Evolutionary conservation across 495 filamentous ascomycete genomes (phyloP).

Genomic region (Opeltia flavorubescens): DNA sequence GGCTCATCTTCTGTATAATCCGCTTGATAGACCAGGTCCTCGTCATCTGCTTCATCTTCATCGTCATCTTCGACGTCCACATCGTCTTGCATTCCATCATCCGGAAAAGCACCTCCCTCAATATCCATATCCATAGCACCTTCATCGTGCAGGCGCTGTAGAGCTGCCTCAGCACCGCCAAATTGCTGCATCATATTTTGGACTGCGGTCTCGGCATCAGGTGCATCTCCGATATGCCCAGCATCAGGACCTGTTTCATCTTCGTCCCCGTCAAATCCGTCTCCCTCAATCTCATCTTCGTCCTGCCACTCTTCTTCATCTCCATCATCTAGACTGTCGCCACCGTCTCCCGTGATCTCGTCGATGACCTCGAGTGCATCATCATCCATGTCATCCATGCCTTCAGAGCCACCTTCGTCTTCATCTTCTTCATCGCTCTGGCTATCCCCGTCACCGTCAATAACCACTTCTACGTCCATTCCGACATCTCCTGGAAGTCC

Average conservation of each 20-base stretch:
- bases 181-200: slow-evolving; percentile 15
- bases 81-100: slow-evolving; percentile 55
- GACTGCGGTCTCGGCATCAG: slow-evolving; percentile 6
- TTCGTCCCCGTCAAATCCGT: slow-evolving; percentile 19
- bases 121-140: slow-evolving; percentile 9
- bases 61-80: slow-evolving; percentile 54
- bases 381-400: slow-evolving; percentile 38
- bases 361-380: slow-evolving; percentile 45
- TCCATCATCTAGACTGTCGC: slow-evolving; percentile 43
- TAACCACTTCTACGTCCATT: slow-evolving; percentile 72
- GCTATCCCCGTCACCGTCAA: slow-evolving; percentile 57
- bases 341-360: slow-evolving; percentile 48
- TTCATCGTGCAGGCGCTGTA: slow-evolving; percentile 11
- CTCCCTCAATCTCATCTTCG: slow-evolving; percentile 38
- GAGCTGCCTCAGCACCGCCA: slow-evolving; percentile 9
- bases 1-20: slow-evolving; percentile 33
- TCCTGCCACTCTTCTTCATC: slow-evolving; percentile 48
- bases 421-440: slow-evolving; percentile 47
- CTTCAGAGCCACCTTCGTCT: slow-evolving; percentile 36
- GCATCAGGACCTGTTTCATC: slow-evolving; percentile 41
- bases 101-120: slow-evolving; percentile 19
- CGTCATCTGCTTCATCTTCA: slow-evolving; percentile 57
- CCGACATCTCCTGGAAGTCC: slow-evolving; percentile 65
- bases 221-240: slow-evolving; percentile 5
- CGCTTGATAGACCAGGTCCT: slow-evolving; percentile 45